Base-by-base conservation (phyloP, 805 yeast genomes). In the Metschnikowia cubensis region DNA sequence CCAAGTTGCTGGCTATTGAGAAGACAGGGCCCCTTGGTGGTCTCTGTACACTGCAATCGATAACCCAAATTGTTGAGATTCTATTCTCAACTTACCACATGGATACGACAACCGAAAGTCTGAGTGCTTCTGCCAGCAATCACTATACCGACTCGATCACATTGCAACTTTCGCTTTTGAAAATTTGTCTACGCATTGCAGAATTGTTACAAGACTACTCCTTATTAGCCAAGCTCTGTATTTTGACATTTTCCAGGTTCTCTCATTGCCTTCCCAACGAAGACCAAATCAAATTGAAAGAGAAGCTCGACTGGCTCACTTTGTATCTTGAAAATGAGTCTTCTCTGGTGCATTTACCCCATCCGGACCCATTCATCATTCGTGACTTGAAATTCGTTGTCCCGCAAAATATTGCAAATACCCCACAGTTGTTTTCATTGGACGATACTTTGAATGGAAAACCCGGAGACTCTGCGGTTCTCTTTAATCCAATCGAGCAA, bases 331-430 rank as follows among this genome's bases (percentile, higher is more conserved):
- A 33, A 50, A 62, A 52, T 59, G 69, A 51, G 43, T 63, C 39
- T 14, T 59, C 67, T 11, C 50, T 60, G 7, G 55, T 71, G 11
- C 57, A 57, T 1, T 53, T 67, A 10, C 67, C 71, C 0, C 89
- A 88, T 59, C 88, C 96, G 88, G 97, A 92, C 64, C 82, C 84
- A 0, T 77, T 74, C 49, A 49, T 92, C 7, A 68, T 88, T 1
- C 71, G 91, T 52, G 76, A 74, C 25, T 68, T 83, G 8, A 60
- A 64, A 20, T 63, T 81, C 15, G 39, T 45, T 32, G 48, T 49
- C 10, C 47, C 42, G 50, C 36, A 50, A 17, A 17, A 35, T n/a
- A 10, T 46, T 22, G 35, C 50, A 11, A 49, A 15, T 25, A 5
- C 31, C 32, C 47, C 50, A 18, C 44, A 22, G 39, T 48, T 35